phyloP scores from a whole-genome alignment of 1,139 yeast species.

The Geotrichum phurueaensis region DNA sequence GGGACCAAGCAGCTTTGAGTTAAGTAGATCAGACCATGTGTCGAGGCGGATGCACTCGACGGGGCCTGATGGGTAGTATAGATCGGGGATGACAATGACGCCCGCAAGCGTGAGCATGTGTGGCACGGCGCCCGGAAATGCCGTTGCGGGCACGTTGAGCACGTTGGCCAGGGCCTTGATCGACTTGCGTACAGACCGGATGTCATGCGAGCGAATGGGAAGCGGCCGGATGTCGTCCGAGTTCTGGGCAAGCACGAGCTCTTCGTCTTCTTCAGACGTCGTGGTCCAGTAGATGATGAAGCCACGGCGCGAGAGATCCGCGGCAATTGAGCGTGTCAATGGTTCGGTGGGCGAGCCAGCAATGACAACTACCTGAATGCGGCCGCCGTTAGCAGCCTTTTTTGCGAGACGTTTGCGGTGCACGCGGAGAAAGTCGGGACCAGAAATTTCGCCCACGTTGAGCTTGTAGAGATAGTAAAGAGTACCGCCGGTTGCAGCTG shows the following conservation, averaged over 20 bases:
- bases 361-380: conserved; percentile 66
- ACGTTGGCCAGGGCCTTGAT: conserved; percentile 39
- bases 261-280: conserved; percentile 56
- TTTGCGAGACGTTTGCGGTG: conserved; percentile 48
- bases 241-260: conserved; percentile 50
- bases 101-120: conserved; percentile 51
- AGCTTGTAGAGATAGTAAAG: conserved; percentile 23
- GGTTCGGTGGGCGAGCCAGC: conserved; percentile 79
- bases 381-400: conserved; percentile 60
- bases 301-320: conserved; percentile 72
- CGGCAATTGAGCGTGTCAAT: conserved; percentile 59
- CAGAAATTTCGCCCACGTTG: conserved; percentile 15
- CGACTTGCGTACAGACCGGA: conserved; percentile 34
- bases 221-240: conserved; percentile 51
- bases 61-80: conserved; percentile 65
- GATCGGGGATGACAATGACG: conserved; percentile 58
- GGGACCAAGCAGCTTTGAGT: conserved; percentile 45
- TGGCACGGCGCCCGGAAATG: conserved; percentile 49
- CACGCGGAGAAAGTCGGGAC: conserved; percentile 16
- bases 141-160: conserved; percentile 39
- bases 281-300: conserved; percentile 74
- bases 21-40: conserved; percentile 49
- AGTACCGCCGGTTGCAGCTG: conserved; percentile 24
- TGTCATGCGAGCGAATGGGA: conserved; percentile 44
- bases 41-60: conserved; percentile 50